phyloP scores from a whole-genome alignment of 1,284 basidiomycete genomes.

The Malassezia globosa region DNA sequence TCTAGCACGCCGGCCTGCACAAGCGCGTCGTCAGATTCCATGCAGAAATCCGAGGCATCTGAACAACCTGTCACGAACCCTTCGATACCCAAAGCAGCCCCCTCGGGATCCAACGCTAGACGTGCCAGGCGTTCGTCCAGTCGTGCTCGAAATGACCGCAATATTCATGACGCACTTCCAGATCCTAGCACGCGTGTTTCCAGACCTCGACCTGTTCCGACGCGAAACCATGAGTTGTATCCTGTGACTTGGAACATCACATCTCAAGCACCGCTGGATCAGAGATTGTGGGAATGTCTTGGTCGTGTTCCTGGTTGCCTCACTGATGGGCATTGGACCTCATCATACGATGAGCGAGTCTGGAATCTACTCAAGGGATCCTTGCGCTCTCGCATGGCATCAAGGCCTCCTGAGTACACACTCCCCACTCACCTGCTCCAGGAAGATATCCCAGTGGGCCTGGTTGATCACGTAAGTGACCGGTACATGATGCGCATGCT shows the following conservation, averaged over 20 bases:
- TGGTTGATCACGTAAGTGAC: slow-evolving; percentile 38
- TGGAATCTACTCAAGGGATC: not conserved
- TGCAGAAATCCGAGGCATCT: not conserved
- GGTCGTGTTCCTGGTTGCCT: slow-evolving; percentile 33
- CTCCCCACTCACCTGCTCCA: slow-evolving; percentile 17
- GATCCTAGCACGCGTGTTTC: slow-evolving; percentile 3
- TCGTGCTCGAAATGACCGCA: not conserved
- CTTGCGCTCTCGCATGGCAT: not conserved
- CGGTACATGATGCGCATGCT: slow-evolving; percentile 33
- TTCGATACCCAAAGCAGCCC: not conserved
- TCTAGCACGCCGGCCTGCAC: not conserved
- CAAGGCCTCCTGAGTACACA: slow-evolving; percentile 20
- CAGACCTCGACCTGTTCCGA: not conserved
- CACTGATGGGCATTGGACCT: slow-evolving; percentile 16
- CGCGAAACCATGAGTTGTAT: slow-evolving; percentile 26
- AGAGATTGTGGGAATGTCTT: slow-evolving; percentile 38
- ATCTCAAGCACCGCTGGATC: slow-evolving; percentile 25
- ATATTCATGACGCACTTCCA: slow-evolving; percentile 14
- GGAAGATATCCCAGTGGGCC: slow-evolving; percentile 22
- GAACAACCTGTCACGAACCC: not conserved
- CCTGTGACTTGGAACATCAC: slow-evolving; percentile 25
- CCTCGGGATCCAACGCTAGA: not conserved
- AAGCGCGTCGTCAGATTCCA: not conserved
- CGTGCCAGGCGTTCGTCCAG: not conserved
- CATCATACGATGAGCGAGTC: not conserved